Percentiles rank a stretch among this genome's conserved stretches.
Conservation (phyloP, 805 yeast genomes). For the Hanseniaspora singularis region DNA sequence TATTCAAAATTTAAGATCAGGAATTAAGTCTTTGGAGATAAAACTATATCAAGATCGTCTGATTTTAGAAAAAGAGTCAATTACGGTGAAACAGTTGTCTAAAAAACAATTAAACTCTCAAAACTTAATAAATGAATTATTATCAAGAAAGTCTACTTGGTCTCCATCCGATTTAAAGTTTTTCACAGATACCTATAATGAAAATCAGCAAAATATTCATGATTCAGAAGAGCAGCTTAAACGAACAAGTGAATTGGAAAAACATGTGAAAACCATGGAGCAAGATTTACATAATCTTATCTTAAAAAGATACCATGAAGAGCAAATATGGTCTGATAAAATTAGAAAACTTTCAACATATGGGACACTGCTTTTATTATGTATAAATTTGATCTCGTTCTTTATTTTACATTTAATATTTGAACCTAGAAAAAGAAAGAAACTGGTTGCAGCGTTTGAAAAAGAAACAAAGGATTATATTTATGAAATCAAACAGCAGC, state of each 20-base stretch:
- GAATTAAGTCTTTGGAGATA: slow-evolving; percentile 46
- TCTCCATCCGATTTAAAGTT: slow-evolving; percentile 61
- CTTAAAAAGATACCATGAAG: slow-evolving; percentile 84
- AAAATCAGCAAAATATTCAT: slow-evolving; percentile 64
- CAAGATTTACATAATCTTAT: slow-evolving; percentile 62
- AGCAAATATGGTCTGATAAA: slow-evolving; percentile 95
- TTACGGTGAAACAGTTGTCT: slow-evolving; percentile 47
- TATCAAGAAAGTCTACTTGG: slow-evolving; percentile 83
- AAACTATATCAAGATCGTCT: slow-evolving; percentile 39
- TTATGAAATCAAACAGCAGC: slow-evolving; percentile 28
- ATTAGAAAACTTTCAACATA: slow-evolving; percentile 88
- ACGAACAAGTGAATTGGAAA: slow-evolving; percentile 44
- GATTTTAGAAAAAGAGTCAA: slow-evolving; percentile 39
- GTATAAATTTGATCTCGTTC: slow-evolving; percentile 66
- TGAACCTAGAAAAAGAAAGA: slow-evolving; percentile 87
- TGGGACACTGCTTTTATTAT: slow-evolving; percentile 91
- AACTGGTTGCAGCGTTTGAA: slow-evolving; percentile 75
- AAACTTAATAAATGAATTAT: slow-evolving; percentile 70
- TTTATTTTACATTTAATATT: slow-evolving; percentile 71
- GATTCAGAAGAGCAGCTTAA: slow-evolving; percentile 42
- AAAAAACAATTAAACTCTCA: slow-evolving; percentile 58
- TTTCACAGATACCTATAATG: slow-evolving; percentile 69
- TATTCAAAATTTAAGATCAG: slow-evolving; percentile 56
- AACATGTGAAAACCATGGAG: slow-evolving; percentile 54
- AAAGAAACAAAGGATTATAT: slow-evolving; percentile 53